Evolutionary conservation across 257 asterid species (phyloP), one percentile per base, ranked within the genome.

Genomic region (Euphrasia confusa): DNA sequence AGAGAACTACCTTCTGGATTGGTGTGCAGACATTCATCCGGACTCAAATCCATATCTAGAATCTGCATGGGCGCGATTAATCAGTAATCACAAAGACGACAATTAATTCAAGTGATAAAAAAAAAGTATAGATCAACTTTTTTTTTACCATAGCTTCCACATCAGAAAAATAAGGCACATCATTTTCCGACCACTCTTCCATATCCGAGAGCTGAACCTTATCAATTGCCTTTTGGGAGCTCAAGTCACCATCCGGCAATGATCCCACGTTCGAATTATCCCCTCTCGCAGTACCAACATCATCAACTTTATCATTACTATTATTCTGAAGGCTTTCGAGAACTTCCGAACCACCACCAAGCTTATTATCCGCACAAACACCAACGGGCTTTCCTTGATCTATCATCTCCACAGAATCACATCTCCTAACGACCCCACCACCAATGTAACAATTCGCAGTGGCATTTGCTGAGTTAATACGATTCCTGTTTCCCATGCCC

Each of bases 61-160:
- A 90, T 81, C 98, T 90, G 95, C 76, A 80, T 21, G 10, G 30
- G 69, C 49, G 60, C 47, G 58, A 56, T 70, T 57, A 55, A 67
- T 45, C 52, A 56, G 68, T 57, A 55, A 67, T 45, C 52, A 68
- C 40, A 48, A 2, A 39, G 28, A 28, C 15, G 13, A 54, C 68
- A 26, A 49, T 73, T 72, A 75, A 64, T 64, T 44, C 64, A 69
- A 61, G 65, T 26, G 50, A 49, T 61, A 72, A 69, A 48, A 42
- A 18, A 61, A 12, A 71, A 65, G 42, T 61, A 47, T 49, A 70
- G 42, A 64, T 67, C 17, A 72, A 52, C 63, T 26, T 69, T 54
- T 63, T 75, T 82, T 63, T 75, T 82, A 90, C 97, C 97, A 90
- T 79, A 35, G 83, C 84, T 75, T 90, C 95, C 39, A 90, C 85